phyloP scores from a whole-genome alignment of 2,329 filamentous ascomycete species.

The Exophiala mesophila region DNA sequence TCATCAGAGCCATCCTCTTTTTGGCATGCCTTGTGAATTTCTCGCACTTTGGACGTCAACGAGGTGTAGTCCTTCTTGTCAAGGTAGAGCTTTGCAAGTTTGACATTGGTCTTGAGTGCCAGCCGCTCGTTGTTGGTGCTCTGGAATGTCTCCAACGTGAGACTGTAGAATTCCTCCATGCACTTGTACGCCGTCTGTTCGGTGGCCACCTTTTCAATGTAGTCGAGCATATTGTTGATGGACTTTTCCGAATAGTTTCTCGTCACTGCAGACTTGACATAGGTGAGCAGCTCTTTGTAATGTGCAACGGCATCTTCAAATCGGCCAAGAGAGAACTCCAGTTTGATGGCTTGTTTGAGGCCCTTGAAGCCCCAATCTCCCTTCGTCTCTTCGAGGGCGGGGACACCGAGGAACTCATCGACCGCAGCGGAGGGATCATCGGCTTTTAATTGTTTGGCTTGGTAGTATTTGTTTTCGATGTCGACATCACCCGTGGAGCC shows the following conservation, averaged over 20 bases:
- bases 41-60: slow-evolving; percentile 75
- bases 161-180: slow-evolving; percentile 92
- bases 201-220: slow-evolving; percentile 83
- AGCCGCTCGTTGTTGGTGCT: slow-evolving; percentile 95
- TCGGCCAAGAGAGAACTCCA: slow-evolving; percentile 86
- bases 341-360: slow-evolving; percentile 94
- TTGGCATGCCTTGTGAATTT: slow-evolving; percentile 86
- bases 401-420: slow-evolving; percentile 85
- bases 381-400: slow-evolving; percentile 79
- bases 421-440: slow-evolving; percentile 84
- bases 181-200: slow-evolving; percentile 67
- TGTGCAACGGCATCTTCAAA: slow-evolving; percentile 86
- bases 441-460: slow-evolving; percentile 92
- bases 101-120: slow-evolving; percentile 98
- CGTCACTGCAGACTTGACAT: slow-evolving; percentile 93
- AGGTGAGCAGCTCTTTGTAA: slow-evolving; percentile 91
- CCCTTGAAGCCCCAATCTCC: slow-evolving; percentile 99
- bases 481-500: slow-evolving; percentile 84
- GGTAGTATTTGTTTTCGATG: slow-evolving; percentile 99
- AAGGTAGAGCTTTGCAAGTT: slow-evolving; percentile 84
- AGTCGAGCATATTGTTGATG: slow-evolving; percentile 98
- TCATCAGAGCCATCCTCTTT: slow-evolving; percentile 82
- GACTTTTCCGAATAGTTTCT: slow-evolving; percentile 99
- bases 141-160: slow-evolving; percentile 91
- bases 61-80: slow-evolving; percentile 83